phyloP scores from a whole-genome alignment of 148 eudicot species.

The Beta vulgaris region DNA sequence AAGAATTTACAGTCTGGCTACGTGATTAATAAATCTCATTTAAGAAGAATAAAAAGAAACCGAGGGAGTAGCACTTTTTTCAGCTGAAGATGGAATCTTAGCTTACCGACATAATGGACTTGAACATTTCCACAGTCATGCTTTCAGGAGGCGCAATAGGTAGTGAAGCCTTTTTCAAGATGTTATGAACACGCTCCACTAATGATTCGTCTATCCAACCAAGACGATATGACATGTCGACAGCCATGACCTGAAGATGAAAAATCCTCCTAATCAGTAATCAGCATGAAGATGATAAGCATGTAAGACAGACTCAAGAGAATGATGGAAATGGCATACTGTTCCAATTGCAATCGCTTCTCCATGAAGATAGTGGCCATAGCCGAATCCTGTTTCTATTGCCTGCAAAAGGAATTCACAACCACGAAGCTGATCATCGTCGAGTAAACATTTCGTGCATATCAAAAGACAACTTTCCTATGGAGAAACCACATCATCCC shows the following conservation, averaged over 20 bases:
- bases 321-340: constrained; percentile 39
- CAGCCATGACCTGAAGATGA: constrained; percentile 82
- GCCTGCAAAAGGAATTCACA: constrained; percentile 52
- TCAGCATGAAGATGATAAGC: constrained; percentile 17
- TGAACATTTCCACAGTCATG: constrained; percentile 92
- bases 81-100: neutral
- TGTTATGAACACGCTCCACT: constrained; percentile 55
- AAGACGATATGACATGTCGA: constrained; percentile 89
- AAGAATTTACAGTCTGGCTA: too few species aligned
- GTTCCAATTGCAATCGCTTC: constrained; percentile 98
- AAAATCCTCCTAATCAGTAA: neutral
- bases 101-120: constrained; percentile 95
- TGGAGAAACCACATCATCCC: neutral
- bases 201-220: constrained; percentile 96
- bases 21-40: too few species aligned
- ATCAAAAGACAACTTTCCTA: neutral
- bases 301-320: neutral
- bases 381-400: constrained; percentile 84
- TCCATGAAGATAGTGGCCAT: constrained; percentile 97
- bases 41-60: too few species aligned
- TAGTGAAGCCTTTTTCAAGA: constrained; percentile 68
- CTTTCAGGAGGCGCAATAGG: constrained; percentile 75
- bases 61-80: too few species aligned
- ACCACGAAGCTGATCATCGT: constrained; percentile 2
- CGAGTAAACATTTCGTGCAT: neutral